Conservation (phyloP, 768 basidiomycete species). For the Phlebiopsis gigantea region DNA sequence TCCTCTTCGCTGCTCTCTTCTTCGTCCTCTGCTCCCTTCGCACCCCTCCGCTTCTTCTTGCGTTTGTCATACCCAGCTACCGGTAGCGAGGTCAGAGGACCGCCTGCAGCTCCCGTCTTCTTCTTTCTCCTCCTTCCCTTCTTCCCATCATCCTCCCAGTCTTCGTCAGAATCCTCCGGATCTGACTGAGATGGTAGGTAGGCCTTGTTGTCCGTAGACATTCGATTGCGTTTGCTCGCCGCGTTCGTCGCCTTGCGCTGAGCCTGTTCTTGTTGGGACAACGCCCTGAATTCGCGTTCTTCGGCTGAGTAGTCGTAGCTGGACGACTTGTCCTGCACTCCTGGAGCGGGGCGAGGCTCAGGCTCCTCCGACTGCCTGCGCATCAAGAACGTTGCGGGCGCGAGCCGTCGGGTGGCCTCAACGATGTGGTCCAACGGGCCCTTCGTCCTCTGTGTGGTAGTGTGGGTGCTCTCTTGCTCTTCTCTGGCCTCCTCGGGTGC, state of each 20-base stretch:
- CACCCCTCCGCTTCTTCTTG: conserved; percentile 42
- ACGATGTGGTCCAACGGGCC: conserved; percentile 63
- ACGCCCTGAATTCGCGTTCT: conserved; percentile 53
- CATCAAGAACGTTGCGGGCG: conserved; percentile 59
- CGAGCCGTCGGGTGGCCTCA: conserved; percentile 48
- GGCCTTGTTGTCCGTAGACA: conserved; percentile 76
- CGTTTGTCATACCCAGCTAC: conserved; percentile 62
- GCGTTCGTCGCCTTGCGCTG: conserved; percentile 17
- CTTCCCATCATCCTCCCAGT: conserved; percentile 46
- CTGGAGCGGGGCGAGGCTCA: conserved; percentile 29
- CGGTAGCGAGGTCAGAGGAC: conserved; percentile 61
- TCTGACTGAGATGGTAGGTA: conserved; percentile 68
- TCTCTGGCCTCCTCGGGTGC: conserved; percentile 72
- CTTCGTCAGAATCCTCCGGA: conserved; percentile 57
- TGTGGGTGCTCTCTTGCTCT: conserved; percentile 25
- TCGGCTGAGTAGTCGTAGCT: conserved; percentile 81
- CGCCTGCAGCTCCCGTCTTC: conserved; percentile 43
- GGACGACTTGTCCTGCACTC: conserved; percentile 33
- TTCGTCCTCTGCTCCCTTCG: conserved; percentile 35
- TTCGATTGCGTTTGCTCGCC: conserved; percentile 49
- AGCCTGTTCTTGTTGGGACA: conserved; percentile 12
- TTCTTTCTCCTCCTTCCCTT: conserved; percentile 48
- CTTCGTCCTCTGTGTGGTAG: conserved; percentile 45
- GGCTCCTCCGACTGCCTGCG: conserved; percentile 59
- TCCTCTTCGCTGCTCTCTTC: conserved; percentile 36